These are phyloP conservation scores for Grosmannia clavigera DNA, from an alignment of 2,329 filamentous ascomycete genomes.

Conservation along the genomic window DNA sequence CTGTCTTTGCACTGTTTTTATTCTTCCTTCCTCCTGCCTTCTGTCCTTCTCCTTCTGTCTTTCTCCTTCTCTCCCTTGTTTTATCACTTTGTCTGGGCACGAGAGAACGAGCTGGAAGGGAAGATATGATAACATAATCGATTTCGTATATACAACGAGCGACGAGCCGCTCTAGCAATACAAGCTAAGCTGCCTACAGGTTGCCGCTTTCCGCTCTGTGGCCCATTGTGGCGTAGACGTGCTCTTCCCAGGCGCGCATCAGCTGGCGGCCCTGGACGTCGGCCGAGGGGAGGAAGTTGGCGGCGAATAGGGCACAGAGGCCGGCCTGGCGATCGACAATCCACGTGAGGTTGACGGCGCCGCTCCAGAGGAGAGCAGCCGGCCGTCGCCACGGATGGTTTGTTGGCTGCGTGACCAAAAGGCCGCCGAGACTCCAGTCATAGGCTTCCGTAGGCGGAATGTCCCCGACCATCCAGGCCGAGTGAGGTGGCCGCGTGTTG, in stretches of 20 bases:
- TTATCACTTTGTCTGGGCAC: not conserved
- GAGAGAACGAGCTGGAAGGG: not conserved
- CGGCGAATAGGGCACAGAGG: constrained; percentile 27
- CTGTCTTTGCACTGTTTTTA: no score
- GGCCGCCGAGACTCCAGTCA: constrained; percentile 28
- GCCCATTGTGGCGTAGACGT: constrained; percentile 22
- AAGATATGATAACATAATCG: no score
- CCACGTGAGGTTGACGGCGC: constrained; percentile 34
- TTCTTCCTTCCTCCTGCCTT: no score
- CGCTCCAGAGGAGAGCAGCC: constrained; percentile 30
- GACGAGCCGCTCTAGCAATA: no score
- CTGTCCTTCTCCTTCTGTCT: not conserved
- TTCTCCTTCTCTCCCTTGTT: not conserved
- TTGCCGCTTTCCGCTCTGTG: no score
- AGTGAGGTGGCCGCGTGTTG: constrained; percentile 13
- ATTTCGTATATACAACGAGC: no score
- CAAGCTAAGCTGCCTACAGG: no score
- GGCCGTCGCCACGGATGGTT: constrained; percentile 23
- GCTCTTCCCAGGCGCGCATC: constrained; percentile 24
- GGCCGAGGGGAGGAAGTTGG: constrained; percentile 28
- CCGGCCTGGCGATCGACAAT: constrained; percentile 24
- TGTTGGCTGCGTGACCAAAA: constrained; percentile 23
- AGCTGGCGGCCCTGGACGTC: constrained; percentile 23
- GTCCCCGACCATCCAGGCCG: constrained; percentile 17
- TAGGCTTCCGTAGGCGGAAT: constrained; percentile 23